phyloP scores from a whole-genome alignment of 1,284 basidiomycete genomes.

The Volvariella volvacea region DNA sequence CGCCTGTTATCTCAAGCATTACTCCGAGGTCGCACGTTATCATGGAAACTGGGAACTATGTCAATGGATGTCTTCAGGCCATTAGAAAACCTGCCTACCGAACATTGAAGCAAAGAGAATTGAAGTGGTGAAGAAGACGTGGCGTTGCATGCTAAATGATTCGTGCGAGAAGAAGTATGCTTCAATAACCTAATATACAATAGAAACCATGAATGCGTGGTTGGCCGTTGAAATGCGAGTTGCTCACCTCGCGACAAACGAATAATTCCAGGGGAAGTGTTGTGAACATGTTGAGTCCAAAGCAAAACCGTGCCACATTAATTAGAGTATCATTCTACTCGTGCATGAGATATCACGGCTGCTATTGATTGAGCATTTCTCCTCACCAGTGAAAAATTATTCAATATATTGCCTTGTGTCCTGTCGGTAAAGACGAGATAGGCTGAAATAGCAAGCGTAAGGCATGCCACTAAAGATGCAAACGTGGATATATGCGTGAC shows the following conservation, averaged over 20 bases:
- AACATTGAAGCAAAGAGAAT: conserved; percentile 83
- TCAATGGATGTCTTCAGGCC: conserved; percentile 4
- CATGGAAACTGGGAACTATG: conserved; percentile 65
- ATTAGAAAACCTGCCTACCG: conserved; percentile 38
- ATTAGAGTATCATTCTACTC: conserved; percentile 73
- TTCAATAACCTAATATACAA: conserved; percentile 72
- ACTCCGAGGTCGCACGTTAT: conserved; percentile 96
- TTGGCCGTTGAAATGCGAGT: no score
- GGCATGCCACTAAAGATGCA: conserved; percentile 77
- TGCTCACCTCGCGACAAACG: conserved; percentile 81
- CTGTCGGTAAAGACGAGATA: conserved; percentile 93
- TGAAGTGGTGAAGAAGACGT: conserved; percentile 85
- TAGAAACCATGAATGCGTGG: background rate
- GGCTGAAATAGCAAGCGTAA: conserved; percentile 83
- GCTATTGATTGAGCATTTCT: background rate
- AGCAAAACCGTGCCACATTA: conserved; percentile 92
- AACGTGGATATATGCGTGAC: conserved; percentile 91
- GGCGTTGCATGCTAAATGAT: conserved; percentile 74
- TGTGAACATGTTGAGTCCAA: conserved; percentile 98
- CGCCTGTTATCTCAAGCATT: conserved; percentile 96
- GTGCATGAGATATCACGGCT: no score
- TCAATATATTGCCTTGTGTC: conserved; percentile 91
- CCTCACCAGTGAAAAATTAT: conserved; percentile 79
- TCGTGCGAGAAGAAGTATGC: conserved; percentile 89
- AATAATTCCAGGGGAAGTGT: conserved; percentile 91